phyloP scores from a whole-genome alignment of 352 stramenopile genomes.

The Aphanomyces cochlioides region DNA sequence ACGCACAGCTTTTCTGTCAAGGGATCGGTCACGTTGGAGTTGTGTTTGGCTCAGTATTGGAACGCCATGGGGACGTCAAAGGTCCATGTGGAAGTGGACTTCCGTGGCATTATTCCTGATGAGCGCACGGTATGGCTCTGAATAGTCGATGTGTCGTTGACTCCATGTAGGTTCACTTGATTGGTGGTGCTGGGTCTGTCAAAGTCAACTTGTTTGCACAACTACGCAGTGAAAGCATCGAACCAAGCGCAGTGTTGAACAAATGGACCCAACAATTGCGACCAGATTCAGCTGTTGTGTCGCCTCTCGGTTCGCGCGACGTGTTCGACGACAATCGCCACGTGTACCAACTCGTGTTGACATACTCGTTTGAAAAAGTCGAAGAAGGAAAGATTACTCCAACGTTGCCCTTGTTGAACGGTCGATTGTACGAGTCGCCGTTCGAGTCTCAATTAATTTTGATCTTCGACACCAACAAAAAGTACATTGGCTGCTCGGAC shows the following conservation, averaged over 20 bases:
- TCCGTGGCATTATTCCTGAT: conserved; percentile 77
- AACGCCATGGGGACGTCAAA: conserved; percentile 76
- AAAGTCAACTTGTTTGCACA: conserved; percentile 71
- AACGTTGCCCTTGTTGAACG: conserved; percentile 71
- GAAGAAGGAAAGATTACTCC: conserved; percentile 72
- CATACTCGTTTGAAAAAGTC: conserved; percentile 53
- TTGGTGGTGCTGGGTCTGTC: conserved; percentile 60
- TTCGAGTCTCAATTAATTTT: conserved; percentile 92
- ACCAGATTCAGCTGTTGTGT: conserved; percentile 71
- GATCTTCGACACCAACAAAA: conserved; percentile 93
- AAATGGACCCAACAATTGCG: conserved; percentile 83
- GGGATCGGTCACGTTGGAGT: conserved; percentile 76
- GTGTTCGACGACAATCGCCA: conserved; percentile 77
- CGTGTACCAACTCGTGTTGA: conserved; percentile 87
- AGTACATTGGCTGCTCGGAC: conserved; percentile 82
- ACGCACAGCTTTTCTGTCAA: conserved; percentile 69
- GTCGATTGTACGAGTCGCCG: conserved; percentile 89
- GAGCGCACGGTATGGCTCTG: conserved; percentile 34
- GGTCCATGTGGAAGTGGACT: conserved; percentile 78
- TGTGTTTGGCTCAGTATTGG: conserved; percentile 90
- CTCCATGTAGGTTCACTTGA: conserved; percentile 41
- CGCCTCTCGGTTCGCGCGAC: conserved; percentile 77
- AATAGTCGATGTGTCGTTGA: background rate
- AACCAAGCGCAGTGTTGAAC: conserved; percentile 64
- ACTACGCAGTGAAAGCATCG: conserved; percentile 75